Evolutionary conservation across 768 basidiomycete genomes (phyloP).

Genomic region (Rhizopogon sp.): DNA sequence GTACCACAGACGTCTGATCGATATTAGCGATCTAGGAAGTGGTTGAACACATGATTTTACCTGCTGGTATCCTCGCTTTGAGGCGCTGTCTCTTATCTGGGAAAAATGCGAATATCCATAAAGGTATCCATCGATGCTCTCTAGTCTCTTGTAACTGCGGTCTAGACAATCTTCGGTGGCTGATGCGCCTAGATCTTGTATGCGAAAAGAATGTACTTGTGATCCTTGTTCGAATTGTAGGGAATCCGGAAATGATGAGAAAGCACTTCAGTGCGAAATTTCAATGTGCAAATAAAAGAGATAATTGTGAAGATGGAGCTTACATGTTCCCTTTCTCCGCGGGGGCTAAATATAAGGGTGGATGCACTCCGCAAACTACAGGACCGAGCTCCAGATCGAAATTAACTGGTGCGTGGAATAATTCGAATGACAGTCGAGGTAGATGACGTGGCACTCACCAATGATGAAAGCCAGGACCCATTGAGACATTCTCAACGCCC

Average conservation of each 20-base stretch:
- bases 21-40: not conserved
- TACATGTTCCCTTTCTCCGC: slow-evolving; percentile 82
- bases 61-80: slow-evolving; percentile 79
- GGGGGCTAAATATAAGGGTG: slow-evolving; percentile 57
- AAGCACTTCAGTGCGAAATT: slow-evolving; percentile 52
- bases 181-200: slow-evolving; percentile 46
- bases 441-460: slow-evolving; percentile 33
- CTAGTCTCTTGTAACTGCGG: slow-evolving; percentile 28
- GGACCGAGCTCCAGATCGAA: slow-evolving; percentile 90
- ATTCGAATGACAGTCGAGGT: not conserved
- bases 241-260: slow-evolving; percentile 90
- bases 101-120: slow-evolving; percentile 79
- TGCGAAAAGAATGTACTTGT: slow-evolving; percentile 81
- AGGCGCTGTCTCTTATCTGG: slow-evolving; percentile 57
- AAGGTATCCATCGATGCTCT: slow-evolving; percentile 57
- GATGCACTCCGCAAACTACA: slow-evolving; percentile 65
- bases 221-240: slow-evolving; percentile 80
- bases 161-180: slow-evolving; percentile 11
- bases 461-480: slow-evolving; percentile 70
- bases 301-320: slow-evolving; percentile 21
- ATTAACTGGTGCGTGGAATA: slow-evolving; percentile 45
- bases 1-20: slow-evolving; percentile 49
- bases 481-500: slow-evolving; percentile 44
- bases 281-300: not conserved
- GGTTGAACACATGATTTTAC: slow-evolving; percentile 27